Base-by-base conservation (phyloP, 2,329 filamentous ascomycete species). In the Hypoxylon sp. region DNA sequence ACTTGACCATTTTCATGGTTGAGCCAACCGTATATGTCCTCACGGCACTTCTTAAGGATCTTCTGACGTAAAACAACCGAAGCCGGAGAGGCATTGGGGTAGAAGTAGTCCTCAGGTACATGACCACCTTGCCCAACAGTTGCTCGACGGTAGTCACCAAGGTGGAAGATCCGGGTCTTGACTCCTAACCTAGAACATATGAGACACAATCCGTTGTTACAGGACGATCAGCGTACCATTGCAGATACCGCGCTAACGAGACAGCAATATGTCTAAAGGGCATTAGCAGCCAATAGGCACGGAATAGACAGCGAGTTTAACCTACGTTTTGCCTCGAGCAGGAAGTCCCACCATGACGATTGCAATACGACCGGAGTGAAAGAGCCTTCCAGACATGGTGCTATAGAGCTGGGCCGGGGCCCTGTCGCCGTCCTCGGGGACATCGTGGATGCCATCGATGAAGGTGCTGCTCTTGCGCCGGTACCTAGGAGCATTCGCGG, bases 1-100 rank as follows among this genome's bases (percentile, higher is more conserved):
- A 99, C 95, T 78, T 99, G 96, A 11, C 96, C 96, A 75, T 98
- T 98, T 77, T 98, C 96, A 74, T 98, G 92, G 76, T 98, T 97
- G 49, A 99, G 84, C 85, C 97, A 99, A 61, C 92, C 91, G 77
- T 98, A 97, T 64, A 99, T 98, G 77, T 99, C 96, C 78, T 98
- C 95, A 66, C 96, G 90, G 75, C 96, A 99, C 79, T 97, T 97
- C 82, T 98, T 97, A 20, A 99, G 85, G 59, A 99, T 99, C 84
- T 98, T 98, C 80, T 98, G 96, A 35, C 96, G 90, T 55, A 99
- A 84, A 72, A 98, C 89, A n/a, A 98, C 92, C 1, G 96, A 97
- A 11, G 92, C 89, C 3, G 95, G 93, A 27, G 94, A 96, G 30
- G 97, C 95, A 78, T 98, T 95, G 27, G 97, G 92, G 79, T 95